Evolutionary conservation across 2,329 filamentous ascomycete genomes (phyloP).

Genomic region (Fusarium staphyleae): DNA sequence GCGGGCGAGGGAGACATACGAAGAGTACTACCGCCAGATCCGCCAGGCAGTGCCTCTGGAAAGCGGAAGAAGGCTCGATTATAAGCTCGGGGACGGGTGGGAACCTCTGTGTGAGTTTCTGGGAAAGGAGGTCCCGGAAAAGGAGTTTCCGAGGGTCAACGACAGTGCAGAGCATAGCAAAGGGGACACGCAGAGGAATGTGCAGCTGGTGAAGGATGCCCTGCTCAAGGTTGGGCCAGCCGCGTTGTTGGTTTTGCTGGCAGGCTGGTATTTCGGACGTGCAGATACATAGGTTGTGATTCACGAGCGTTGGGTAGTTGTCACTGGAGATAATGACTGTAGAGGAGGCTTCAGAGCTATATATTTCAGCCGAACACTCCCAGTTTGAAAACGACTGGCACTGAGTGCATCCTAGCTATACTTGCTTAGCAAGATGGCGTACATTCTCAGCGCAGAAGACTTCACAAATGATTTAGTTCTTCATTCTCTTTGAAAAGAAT

Average conservation of each 20-base stretch:
- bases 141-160: conserved; percentile 11
- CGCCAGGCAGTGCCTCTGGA: conserved; percentile 1
- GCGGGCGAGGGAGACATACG: background rate
- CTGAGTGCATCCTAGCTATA: no score
- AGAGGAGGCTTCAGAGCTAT: no score
- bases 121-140: conserved; percentile 8
- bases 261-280: no score
- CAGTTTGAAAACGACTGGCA: no score
- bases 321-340: no score
- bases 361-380: no score
- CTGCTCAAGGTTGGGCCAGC: background rate
- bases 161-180: conserved; percentile 2
- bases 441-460: no score
- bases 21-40: background rate
- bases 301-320: no score
- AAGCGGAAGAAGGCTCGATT: conserved; percentile 1
- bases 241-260: background rate
- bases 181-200: background rate
- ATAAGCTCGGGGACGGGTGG: conserved; percentile 13
- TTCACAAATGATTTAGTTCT: no score
- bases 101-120: conserved; percentile 14
- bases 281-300: no score
- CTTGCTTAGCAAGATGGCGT: no score
- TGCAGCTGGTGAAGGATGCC: background rate
- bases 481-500: no score